Evolutionary conservation across 2,329 filamentous ascomycete genomes (phyloP).

Genomic region (Arthrobotrys conoides): DNA sequence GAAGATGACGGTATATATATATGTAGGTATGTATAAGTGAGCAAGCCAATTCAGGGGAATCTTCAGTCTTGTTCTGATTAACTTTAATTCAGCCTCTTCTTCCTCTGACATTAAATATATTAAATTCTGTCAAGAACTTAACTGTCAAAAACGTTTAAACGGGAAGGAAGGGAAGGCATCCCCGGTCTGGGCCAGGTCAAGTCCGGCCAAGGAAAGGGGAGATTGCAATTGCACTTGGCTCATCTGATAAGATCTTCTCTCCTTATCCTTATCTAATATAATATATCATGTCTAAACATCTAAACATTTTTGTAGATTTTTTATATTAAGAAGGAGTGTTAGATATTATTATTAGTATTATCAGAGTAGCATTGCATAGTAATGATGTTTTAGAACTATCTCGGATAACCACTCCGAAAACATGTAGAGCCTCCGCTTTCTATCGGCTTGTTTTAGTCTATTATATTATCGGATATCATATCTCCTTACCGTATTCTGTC

Average conservation of each 20-base stretch:
- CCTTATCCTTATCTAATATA: neutral
- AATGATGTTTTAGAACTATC: neutral
- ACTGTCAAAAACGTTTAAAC: constrained; percentile 2
- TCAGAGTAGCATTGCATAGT: neutral
- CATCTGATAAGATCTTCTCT: neutral
- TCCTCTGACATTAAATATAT: neutral
- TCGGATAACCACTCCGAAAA: neutral
- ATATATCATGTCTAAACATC: neutral
- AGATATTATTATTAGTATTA: no score
- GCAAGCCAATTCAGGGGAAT: constrained; percentile 2
- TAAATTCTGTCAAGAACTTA: constrained; percentile 4
- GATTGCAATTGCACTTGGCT: neutral
- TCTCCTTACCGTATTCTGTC: neutral
- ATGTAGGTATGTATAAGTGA: no score
- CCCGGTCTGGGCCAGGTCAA: neutral
- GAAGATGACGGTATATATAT: no score
- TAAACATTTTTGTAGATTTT: no score
- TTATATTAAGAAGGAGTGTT: no score
- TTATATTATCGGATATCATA: neutral
- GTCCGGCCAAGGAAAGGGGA: neutral
- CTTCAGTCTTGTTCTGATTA: neutral
- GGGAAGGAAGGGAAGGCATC: neutral
- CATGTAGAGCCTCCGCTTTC: neutral
- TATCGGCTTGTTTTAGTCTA: neutral
- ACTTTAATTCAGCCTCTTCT: neutral